Conservation (phyloP, 2,329 filamentous ascomycete species). For the Arthrobotrys conoides region DNA sequence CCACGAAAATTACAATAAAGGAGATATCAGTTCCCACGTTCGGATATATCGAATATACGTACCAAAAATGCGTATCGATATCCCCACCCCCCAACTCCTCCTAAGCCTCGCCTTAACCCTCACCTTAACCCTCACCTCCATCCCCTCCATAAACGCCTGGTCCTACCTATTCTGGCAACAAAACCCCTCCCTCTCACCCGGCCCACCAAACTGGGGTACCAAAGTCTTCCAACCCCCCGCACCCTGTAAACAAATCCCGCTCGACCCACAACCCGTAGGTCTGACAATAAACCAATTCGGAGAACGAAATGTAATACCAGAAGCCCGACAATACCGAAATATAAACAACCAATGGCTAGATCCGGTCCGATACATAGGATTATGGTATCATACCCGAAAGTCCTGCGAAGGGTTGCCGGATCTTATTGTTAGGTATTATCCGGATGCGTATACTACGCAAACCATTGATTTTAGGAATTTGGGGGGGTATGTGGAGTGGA, state of each 20-base stretch:
- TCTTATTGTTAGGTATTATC: neutral
- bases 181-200: too few relatives aligned
- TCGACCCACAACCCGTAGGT: neutral
- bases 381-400: neutral
- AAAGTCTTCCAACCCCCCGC: neutral
- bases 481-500: neutral
- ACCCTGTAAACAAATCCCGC: neutral
- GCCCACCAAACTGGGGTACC: neutral
- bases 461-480: neutral
- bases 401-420: neutral
- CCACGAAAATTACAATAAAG: too few relatives aligned
- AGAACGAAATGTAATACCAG: neutral
- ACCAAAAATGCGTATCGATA: slow-evolving; percentile 7
- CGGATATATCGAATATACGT: neutral
- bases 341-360: neutral
- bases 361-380: neutral
- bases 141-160: neutral
- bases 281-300: slow-evolving; percentile 8
- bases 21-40: neutral
- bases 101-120: neutral
- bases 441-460: neutral
- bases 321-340: too few relatives aligned
- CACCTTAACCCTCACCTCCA: neutral
- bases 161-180: neutral
- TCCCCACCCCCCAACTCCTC: neutral